Percentiles rank a stretch among this genome's conserved stretches.
Conservation (phyloP, 225 moss, liverwort and hornwort species). For the Bryoerythrophyllum caledonicum region DNA sequence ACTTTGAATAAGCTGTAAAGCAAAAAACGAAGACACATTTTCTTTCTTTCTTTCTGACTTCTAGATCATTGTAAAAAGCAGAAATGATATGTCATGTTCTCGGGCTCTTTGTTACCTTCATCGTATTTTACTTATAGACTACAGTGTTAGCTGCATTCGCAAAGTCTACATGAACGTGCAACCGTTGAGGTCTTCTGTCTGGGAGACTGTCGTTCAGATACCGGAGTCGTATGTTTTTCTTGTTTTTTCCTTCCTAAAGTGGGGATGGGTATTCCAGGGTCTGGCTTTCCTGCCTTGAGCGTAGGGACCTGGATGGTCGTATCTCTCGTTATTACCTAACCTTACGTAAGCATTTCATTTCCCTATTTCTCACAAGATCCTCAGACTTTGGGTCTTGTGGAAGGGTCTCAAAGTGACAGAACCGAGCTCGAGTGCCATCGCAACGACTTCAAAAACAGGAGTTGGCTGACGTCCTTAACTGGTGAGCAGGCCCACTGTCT, state of each 20-base stretch:
- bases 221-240: not conserved
- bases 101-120: constrained; percentile 1
- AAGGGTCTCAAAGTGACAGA: constrained; percentile 4
- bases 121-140: constrained; percentile 7
- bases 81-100: constrained; percentile 26
- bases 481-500: constrained; percentile 26
- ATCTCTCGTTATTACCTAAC: constrained; percentile 6
- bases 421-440: constrained; percentile 8
- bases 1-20: constrained; percentile 43
- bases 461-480: constrained; percentile 6
- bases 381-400: not conserved
- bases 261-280: constrained; percentile 24
- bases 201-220: constrained; percentile 8
- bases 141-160: constrained; percentile 11
- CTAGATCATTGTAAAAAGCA: constrained; percentile 25
- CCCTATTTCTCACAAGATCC: not conserved
- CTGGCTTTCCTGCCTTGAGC: constrained; percentile 25
- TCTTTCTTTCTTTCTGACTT: constrained; percentile 21
- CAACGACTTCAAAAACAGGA: constrained; percentile 21
- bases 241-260: constrained; percentile 7
- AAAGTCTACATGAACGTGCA: constrained; percentile 16
- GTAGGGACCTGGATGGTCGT: not conserved
- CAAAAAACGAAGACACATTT: constrained; percentile 22
- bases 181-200: not conserved
- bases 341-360: constrained; percentile 10